Evolutionary conservation across 2,329 filamentous ascomycete species (phyloP).

Genomic region (Dendryphion nanum): DNA sequence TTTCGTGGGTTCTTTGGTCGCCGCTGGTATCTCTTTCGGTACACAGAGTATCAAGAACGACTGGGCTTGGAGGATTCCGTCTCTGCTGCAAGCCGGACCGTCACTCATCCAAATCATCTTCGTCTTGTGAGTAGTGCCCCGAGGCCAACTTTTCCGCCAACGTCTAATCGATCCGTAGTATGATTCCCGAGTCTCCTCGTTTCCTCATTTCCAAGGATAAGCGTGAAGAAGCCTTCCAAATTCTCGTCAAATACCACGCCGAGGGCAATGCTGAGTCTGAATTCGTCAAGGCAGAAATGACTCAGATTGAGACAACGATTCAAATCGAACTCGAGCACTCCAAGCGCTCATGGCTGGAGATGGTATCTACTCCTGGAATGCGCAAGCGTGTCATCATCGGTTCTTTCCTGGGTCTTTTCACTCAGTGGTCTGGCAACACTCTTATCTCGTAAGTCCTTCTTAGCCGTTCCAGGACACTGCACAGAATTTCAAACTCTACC

Average conservation of each 20-base stretch:
- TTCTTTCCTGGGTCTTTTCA: slow-evolving; percentile 63
- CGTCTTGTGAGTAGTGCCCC: slow-evolving; percentile 48
- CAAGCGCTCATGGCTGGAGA: slow-evolving; percentile 58
- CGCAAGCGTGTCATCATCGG: slow-evolving; percentile 62
- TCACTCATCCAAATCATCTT: slow-evolving; percentile 61
- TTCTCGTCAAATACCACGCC: slow-evolving; percentile 64
- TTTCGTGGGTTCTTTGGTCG: slow-evolving; percentile 57
- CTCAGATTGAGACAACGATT: slow-evolving; percentile 64
- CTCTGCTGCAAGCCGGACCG: slow-evolving; percentile 62
- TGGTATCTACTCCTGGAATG: slow-evolving; percentile 61
- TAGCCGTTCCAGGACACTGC: too few relatives aligned
- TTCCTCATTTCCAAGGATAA: slow-evolving; percentile 64
- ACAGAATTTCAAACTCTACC: background rate
- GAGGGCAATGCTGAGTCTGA: slow-evolving; percentile 57
- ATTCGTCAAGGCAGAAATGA: slow-evolving; percentile 64
- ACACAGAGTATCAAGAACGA: slow-evolving; percentile 57
- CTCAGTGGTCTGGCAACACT: slow-evolving; percentile 65
- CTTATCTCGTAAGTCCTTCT: slow-evolving; percentile 43
- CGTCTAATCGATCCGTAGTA: slow-evolving; percentile 7
- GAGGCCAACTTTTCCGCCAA: background rate
- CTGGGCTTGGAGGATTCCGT: slow-evolving; percentile 67
- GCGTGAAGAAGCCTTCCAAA: slow-evolving; percentile 58
- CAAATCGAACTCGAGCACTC: slow-evolving; percentile 53
- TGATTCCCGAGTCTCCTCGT: slow-evolving; percentile 63
- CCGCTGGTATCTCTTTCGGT: slow-evolving; percentile 63